Base-by-base conservation (phyloP, 2,329 filamentous ascomycete species). In the Zalaria sp. region DNA sequence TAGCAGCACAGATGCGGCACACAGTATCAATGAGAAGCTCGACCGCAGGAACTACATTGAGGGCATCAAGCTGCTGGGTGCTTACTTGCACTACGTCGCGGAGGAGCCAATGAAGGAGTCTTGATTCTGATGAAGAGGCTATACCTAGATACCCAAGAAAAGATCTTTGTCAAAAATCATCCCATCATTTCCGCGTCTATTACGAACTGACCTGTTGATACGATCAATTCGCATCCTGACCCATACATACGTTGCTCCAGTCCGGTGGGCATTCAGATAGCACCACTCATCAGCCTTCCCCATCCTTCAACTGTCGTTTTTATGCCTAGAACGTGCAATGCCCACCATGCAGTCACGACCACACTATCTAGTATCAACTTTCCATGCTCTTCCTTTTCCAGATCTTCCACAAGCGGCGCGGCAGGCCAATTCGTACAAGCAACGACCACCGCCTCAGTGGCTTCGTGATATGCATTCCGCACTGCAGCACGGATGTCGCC, bases 31-130 rank as follows among this genome's bases (percentile, higher is more conserved):
- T 62, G 91, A 96, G 76, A 95, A 94, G 74, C 72, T 98, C 44
- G 91, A 98, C 64, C 87, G 83, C 74, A 78, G 76, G 58, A 98
- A 98, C 67, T 98, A 98, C 63, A 93, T 98, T 56, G 87, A 98
- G 70, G 91, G 91, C 38, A 95, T 84, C 54, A 98, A 98, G 76
- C 67, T 98, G 48, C 66, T 98, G 44, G 91, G 91, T 38, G 84
- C 89, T 3, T 98, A 98, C 61, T 67, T 98, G 58, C 89, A 96
- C 67, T 95, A 95, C 54, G 87, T 94, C 50, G 87, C 88, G 2
- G 85, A 89, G 59, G 91, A 98, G 72, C 79, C 84, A 34, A 78
- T 71, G 56, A 38, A 34, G n/a, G 42, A 42, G 35, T n/a, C 35
- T 6, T 46, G 18, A 18, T 18, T 18, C 18, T 18, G 18, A 18